Conservation (phyloP, 176 grass and related monocot genomes). For the Aegilops tauschii region DNA sequence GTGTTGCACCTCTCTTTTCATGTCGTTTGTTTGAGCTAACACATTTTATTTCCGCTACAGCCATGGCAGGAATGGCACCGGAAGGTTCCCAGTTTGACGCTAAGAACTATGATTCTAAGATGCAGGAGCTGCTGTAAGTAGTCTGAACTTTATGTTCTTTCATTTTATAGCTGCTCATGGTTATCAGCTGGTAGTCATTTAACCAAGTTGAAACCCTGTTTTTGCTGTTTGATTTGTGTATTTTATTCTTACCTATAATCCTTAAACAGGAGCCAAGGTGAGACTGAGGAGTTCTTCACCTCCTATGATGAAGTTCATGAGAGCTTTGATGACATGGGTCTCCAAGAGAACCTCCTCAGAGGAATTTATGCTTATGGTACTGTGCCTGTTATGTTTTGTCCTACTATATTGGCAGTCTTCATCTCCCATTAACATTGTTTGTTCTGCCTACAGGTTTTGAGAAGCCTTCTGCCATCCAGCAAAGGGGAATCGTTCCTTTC, state of each 20-base stretch:
- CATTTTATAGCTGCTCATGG: not conserved
- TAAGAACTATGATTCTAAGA: conserved; percentile 76
- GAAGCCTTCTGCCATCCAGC: conserved; percentile 93
- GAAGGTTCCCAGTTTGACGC: conserved; percentile 89
- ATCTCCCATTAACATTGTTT: not conserved
- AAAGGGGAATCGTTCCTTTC: conserved; percentile 90
- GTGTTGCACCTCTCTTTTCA: not conserved
- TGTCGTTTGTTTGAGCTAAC: not conserved
- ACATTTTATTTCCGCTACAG: conserved; percentile 15
- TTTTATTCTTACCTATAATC: not conserved
- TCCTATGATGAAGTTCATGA: conserved; percentile 82
- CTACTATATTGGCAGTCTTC: not conserved
- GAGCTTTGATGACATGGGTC: conserved; percentile 93
- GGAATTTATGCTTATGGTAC: conserved; percentile 96
- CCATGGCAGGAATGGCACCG: conserved; percentile 73
- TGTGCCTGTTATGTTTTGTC: not conserved
- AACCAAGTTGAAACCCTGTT: not conserved
- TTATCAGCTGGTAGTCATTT: not conserved
- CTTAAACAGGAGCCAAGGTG: conserved; percentile 37
- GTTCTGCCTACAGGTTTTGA: conserved; percentile 66
- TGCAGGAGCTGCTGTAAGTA: conserved; percentile 72
- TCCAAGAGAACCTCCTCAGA: conserved; percentile 90
- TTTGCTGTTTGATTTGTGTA: not conserved
- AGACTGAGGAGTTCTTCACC: conserved; percentile 85
- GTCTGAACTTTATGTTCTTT: not conserved